phyloP scores from a whole-genome alignment of 2,329 filamentous ascomycete species.

The Cordyceps fumosorosea region DNA sequence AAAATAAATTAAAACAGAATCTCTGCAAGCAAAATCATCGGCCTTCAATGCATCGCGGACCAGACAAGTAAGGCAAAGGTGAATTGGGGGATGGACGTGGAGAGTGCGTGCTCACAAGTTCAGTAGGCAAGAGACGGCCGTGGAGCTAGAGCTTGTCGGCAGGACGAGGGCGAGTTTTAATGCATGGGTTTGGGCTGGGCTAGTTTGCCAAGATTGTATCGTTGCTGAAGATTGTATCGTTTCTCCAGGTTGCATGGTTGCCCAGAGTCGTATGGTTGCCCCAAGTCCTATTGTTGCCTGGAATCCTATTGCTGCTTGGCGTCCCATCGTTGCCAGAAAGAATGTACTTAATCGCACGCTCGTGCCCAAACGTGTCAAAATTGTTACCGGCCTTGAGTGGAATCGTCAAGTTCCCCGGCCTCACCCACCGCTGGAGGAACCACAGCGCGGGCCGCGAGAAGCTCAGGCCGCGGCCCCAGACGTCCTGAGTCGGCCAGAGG shows the following conservation, averaged over 20 bases:
- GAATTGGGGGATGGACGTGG: too few species aligned
- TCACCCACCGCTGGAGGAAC: background rate
- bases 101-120: too few species aligned
- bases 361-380: background rate
- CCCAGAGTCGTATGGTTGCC: background rate
- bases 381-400: background rate
- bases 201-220: background rate
- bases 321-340: background rate
- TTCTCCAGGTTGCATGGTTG: background rate
- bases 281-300: background rate
- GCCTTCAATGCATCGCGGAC: too few species aligned
- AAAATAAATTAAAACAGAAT: too few species aligned
- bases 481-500: background rate
- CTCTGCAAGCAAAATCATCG: too few species aligned
- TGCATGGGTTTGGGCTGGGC: background rate
- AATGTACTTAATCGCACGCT: background rate
- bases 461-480: background rate
- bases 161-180: too few species aligned
- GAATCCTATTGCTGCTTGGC: background rate
- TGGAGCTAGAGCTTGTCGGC: background rate
- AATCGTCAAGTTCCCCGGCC: background rate
- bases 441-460: background rate
- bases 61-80: too few species aligned
- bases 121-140: background rate
- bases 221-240: background rate